Base-by-base conservation (phyloP, 768 basidiomycete genomes). In the Heimioporus sp. region DNA sequence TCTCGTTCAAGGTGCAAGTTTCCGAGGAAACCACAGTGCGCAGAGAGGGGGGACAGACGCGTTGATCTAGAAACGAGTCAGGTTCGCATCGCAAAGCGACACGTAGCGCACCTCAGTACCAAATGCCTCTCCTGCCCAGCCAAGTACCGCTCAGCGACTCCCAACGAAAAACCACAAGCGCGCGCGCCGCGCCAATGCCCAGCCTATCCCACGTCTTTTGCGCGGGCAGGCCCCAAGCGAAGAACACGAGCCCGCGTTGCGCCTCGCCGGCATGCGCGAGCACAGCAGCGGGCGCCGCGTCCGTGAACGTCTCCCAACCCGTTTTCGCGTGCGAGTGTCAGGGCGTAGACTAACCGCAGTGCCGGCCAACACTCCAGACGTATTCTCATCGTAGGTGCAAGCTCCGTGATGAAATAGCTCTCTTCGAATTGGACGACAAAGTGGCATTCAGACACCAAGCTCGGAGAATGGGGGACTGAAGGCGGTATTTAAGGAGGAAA, bases 231-330 rank as follows among this genome's bases (percentile, higher is more conserved):
- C 91, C 90, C 90, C 91, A 93, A 0, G 83, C 87, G 69, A 93
- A 79, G 60, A 93, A 86, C 28, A 91, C 89, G 10, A 92, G 79
- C 11, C 87, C 83, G 19, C 70, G 60, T 16, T 47, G 61, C 11
- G 47, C 16, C 6, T 31, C 30, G 11, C 65, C 57, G 11, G 57
- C 46, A 8, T 71, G 70, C 9, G 70, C n/a, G 69, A 53, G 58
- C 41, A 91, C 78, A 5, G 81, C 74, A 36, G 75, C 73, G 39
- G 92, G 73, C 7, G 82, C 80, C 46, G 83, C 80, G n/a, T 79
- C 79, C 0, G 90, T 92, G 60, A 93, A 86, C 13, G 72, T 74
- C 60, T 91, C 88, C 90, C 91, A 93, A 44, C 90, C 91, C 59
- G 82, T 83, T 53, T 82, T 82, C 11, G 83, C 69, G 67, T 92